Base-by-base conservation (phyloP, 2,329 filamentous ascomycete species). In the Trichoderma sp. region DNA sequence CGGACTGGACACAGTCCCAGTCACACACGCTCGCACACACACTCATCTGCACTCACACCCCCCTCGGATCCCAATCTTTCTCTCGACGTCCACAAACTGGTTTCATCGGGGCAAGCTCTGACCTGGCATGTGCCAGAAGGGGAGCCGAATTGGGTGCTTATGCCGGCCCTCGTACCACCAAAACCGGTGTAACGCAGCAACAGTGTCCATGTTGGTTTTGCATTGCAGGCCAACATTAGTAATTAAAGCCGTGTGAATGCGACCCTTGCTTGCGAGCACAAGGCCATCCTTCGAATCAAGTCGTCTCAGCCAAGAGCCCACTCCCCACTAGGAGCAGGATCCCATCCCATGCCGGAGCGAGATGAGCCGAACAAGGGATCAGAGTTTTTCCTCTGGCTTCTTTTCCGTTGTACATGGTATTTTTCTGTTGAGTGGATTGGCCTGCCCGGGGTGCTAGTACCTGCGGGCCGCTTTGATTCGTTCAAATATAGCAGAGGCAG, bases 311-410 rank as follows among this genome's bases (percentile, higher is more conserved):
- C 50, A 17, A 35, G 61, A 42, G 48, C 15, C 61, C 52, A 64
- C 61, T 25, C 48, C 32, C 27, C 19, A n/a, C 52, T 17, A 39
- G 61, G 50, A 56, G 54, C 17, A 19, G 52, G 61, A 64, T 64
- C 61, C 52, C 39, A 56, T 64, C 61, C 61, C 52, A 25, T 17
- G 19, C 52, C 25, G 19, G 52, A 64, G 35, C 50, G 52, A 64
- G 50, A 64, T 64, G 61, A 56, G 61, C 61, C 52, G 52, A 19
- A 17, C 61, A 61, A 50, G 60, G 52, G 61, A 7, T 37, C 9
- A 19, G 35, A 35, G 5, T 37, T 56, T 35, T 34, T n/a, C n/a
- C 32, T 25, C 53, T 35, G 22, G 5, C 25, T 56, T 56, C n/a
- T 32, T 45, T 15, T 45, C 25, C n/a, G 9, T 42, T 37, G 13